Conservation (phyloP, 257 asterid genomes). For the Coffea eugenioides region DNA sequence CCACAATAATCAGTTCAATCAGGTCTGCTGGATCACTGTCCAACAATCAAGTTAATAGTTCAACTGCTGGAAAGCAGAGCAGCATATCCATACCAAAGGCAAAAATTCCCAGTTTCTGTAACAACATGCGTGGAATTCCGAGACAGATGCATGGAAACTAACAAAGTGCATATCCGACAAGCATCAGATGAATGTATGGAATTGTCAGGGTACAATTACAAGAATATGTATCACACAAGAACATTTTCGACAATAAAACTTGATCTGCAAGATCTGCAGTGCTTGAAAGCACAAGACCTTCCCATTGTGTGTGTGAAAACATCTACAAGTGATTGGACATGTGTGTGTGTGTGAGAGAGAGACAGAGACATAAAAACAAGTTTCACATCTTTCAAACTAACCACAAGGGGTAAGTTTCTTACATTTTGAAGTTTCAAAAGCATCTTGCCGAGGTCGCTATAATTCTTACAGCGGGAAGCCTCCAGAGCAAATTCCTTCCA, state of each 20-base stretch:
- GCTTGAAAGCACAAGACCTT: background rate
- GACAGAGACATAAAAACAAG: slow-evolving; percentile 15
- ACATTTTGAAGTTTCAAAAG: slow-evolving; percentile 84
- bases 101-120: background rate
- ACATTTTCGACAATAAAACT: background rate
- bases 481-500: slow-evolving; percentile 90
- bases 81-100: background rate
- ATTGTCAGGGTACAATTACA: background rate
- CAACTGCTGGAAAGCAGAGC: background rate
- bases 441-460: slow-evolving; percentile 86
- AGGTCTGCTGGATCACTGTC: background rate
- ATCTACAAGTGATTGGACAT: background rate
- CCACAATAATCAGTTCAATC: background rate
- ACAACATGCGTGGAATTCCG: background rate
- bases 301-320: background rate
- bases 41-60: background rate
- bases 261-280: background rate
- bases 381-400: slow-evolving; percentile 7
- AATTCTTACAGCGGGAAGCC: slow-evolving; percentile 82
- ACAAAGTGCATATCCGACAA: background rate
- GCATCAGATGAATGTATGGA: background rate
- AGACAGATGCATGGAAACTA: background rate
- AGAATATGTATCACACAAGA: background rate
- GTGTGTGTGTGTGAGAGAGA: background rate
- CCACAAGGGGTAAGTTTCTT: slow-evolving; percentile 32